A percentile compares a stretch with the other conserved stretches of the same genome.
These are phyloP conservation scores for Hemileccinum impolitum DNA, from an alignment of 768 basidiomycete genomes.

Conservation along the genomic window DNA sequence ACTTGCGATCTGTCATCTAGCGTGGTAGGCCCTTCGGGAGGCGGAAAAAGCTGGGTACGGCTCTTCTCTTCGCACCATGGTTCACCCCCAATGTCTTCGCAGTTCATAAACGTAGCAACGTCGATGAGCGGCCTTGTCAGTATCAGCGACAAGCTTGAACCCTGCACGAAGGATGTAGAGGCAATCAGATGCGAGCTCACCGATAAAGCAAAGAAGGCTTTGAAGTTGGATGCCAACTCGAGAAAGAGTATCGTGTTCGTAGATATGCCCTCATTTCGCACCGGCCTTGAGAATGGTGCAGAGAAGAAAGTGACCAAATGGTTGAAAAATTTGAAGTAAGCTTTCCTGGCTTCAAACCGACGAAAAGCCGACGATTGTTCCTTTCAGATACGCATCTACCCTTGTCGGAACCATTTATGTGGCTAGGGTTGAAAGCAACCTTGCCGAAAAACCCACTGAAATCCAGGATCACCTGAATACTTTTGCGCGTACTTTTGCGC, in stretches of 20 bases:
- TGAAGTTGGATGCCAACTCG: no score
- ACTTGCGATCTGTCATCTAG: constrained; percentile 10
- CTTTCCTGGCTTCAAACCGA: not conserved
- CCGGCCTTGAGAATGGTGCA: not conserved
- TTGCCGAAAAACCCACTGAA: accelerated
- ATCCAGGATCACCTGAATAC: constrained; percentile 3
- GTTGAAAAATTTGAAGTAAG: constrained; percentile 6
- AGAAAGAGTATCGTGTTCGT: constrained; percentile 17
- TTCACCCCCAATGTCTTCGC: not conserved
- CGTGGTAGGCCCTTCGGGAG: constrained; percentile 16
- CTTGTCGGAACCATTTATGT: constrained; percentile 14
- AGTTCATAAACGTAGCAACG: constrained; percentile 14
- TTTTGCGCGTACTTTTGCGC: constrained; percentile 9
- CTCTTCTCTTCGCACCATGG: not conserved
- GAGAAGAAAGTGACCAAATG: constrained; percentile 1
- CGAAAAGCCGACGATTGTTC: no score
- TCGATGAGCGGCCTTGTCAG: not conserved
- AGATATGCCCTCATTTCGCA: constrained; percentile 20
- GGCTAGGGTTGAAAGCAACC: constrained; percentile 9
- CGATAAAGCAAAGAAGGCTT: not conserved
- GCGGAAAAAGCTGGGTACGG: constrained; percentile 20
- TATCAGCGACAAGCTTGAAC: not conserved
- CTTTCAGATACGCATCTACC: constrained; percentile 7
- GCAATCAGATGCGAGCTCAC: constrained; percentile 15
- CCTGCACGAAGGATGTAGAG: not conserved